Evolutionary conservation across 495 filamentous ascomycete species (phyloP), one percentile per base, ranked within the genome.

Genomic region (Xylaria grammica): DNA sequence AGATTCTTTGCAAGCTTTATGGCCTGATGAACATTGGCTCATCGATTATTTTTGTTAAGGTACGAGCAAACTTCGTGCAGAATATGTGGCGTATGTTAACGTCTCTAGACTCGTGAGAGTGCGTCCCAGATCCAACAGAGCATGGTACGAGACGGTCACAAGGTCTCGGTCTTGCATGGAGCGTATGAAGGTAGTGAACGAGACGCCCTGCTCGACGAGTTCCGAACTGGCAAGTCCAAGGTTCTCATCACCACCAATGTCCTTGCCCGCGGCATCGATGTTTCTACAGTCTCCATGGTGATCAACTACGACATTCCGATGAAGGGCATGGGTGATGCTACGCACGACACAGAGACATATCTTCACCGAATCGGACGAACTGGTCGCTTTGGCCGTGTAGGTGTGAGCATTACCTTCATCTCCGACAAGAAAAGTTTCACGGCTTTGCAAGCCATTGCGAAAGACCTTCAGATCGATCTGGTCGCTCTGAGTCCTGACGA

Each of bases 171-270:
- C 30, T 81, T 99, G 67, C 94, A 92, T 60, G 92, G 92, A 74
- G 93, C 87, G 52, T 87, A 93, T 55, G 91, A 97, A 66, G 94
- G 92, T 19, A 79, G 78, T 7, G 86, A 93, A 66, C 91, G 96
- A 75, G 96, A 99, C 70, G 74, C 79, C 0, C 86, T 98, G 65
- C 90, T 99, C 64, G 91, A 97, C 69, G 78, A 89, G 13, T 99
- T 98, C 88, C 90, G 95, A 63, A 83, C 74, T 22, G 93, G 94
- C 53, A 81, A 86, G 27, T 90, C 92, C 56, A 99, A 98, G 82
- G 95, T 99, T n/a, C 88, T 99, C 62, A 97, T 98, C 72, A 94
- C 96, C 0, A 99, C 96, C 68, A 98, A 99, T 72, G 94, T 99
- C 40, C 86, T 99, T 53, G 91, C 96, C 6, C 92, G 96, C 71